Evolutionary conservation across 495 filamentous ascomycete species (phyloP).

Genomic region (Lophiostoma macrostomum): DNA sequence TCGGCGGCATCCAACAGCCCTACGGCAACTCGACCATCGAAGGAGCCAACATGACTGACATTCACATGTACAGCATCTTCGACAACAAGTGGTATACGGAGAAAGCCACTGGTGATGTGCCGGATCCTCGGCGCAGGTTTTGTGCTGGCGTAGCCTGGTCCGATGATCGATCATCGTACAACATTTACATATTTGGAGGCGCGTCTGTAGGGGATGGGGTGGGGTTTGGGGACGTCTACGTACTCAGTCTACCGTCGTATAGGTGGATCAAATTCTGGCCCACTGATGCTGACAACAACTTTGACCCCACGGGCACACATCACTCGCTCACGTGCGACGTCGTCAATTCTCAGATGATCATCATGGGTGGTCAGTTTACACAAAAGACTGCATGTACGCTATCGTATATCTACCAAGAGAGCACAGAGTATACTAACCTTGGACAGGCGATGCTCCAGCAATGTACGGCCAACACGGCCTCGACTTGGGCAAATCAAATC

Average conservation of each 20-base stretch:
- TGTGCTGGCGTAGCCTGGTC: slow-evolving; percentile 53
- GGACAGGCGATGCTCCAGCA: slow-evolving; percentile 36
- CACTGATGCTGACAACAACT: slow-evolving; percentile 36
- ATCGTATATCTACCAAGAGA: too few relatives aligned
- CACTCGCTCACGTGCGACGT: slow-evolving; percentile 51
- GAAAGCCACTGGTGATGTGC: slow-evolving; percentile 47
- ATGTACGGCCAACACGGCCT: slow-evolving; percentile 45
- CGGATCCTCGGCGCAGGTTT: slow-evolving; percentile 48
- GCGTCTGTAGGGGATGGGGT: slow-evolving; percentile 40
- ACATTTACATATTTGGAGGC: slow-evolving; percentile 56
- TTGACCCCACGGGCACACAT: slow-evolving; percentile 37
- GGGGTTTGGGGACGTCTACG: slow-evolving; percentile 56
- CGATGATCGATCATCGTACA: slow-evolving; percentile 50
- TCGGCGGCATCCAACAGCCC: slow-evolving; percentile 46
- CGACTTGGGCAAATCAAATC: slow-evolving; percentile 42
- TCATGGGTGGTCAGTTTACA: slow-evolving; percentile 48
- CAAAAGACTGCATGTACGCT: too few relatives aligned
- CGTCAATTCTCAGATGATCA: slow-evolving; percentile 46
- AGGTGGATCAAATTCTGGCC: slow-evolving; percentile 55
- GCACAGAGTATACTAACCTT: too few relatives aligned
- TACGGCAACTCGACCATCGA: slow-evolving; percentile 19
- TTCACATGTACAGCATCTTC: slow-evolving; percentile 51
- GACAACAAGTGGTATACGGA: slow-evolving; percentile 53
- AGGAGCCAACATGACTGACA: slow-evolving; percentile 29
- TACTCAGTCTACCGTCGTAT: slow-evolving; percentile 52